Base-by-base conservation (phyloP, 768 basidiomycete species). In the Boletus speciosus region DNA sequence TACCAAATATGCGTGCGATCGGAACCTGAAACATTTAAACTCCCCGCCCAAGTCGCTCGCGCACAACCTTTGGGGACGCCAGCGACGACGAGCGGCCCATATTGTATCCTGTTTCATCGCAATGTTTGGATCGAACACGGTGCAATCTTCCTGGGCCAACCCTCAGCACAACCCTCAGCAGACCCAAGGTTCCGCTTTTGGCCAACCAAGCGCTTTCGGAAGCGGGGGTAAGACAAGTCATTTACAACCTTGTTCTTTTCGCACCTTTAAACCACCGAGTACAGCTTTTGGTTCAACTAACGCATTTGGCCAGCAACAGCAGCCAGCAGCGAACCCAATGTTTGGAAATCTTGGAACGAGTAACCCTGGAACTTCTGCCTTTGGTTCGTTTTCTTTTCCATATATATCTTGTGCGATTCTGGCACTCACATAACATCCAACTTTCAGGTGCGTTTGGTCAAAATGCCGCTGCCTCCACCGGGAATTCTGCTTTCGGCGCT, bases 321-420 rank as follows among this genome's bases (percentile, higher is more conserved):
- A 81, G 59, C 85, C 82, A 64, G 80, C 80, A 61, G 79, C 83
- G 5, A 90, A 90, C 63, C 86, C 89, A 39, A 91, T 91, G 87
- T 92, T 91, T 68, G 89, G 89, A 46, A 81, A 79, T 57, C 66
- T 84, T 43, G 75, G 72, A 25, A 71, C 71, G 51, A 65, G 74
- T 14, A 65, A 47, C 15, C 48, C 71, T 19, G 66, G 71, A 37
- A 60, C 74, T 36, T 62, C 75, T 51, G 53, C 64, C 16, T 76
- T 78, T 66, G 74, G 76, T 70, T 58, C 41, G 66, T 61, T 44
- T 38, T 21, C 54, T 38, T 47, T 56, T 27, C 15, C 15, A 14
- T n/a, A 19, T n/a, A 19, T 27, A 41, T 21, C 55, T 51, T 50
- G 41, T 41, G 9, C 27, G 38, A 50, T 57, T 44, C 32, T 47